Percentiles rank a stretch among this genome's conserved stretches.
Conservation (phyloP, 2,329 filamentous ascomycete genomes). For the Pseudopyricularia javanii region DNA sequence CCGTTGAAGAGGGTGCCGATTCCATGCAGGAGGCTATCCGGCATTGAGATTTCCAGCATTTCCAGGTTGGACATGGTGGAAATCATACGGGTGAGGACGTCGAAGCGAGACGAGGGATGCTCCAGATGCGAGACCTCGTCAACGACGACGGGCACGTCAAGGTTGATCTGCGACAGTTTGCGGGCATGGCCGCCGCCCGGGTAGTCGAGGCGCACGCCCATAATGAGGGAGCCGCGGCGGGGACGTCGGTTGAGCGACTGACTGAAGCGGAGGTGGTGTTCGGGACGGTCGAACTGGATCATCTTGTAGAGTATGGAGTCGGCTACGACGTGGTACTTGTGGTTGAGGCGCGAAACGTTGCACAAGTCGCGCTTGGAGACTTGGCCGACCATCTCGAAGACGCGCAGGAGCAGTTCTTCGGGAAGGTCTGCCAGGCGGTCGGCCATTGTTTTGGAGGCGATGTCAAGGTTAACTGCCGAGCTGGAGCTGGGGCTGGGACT, state of each 20-base stretch:
- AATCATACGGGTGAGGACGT: slow-evolving; percentile 30
- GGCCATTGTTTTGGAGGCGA: not conserved
- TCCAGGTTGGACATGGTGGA: slow-evolving; percentile 37
- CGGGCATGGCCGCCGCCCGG: slow-evolving; percentile 16
- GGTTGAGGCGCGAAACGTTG: slow-evolving; percentile 28
- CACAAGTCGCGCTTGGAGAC: slow-evolving; percentile 25
- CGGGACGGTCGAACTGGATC: slow-evolving; percentile 31
- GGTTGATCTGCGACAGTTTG: slow-evolving; percentile 27
- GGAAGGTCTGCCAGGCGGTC: slow-evolving; percentile 19
- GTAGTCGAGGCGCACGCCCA: slow-evolving; percentile 24
- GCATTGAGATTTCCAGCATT: slow-evolving; percentile 31
- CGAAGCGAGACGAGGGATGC: slow-evolving; percentile 15
- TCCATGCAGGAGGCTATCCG: slow-evolving; percentile 27
- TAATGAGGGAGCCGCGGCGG: slow-evolving; percentile 25
- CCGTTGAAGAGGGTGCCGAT: slow-evolving; percentile 37
- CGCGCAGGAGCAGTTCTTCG: slow-evolving; percentile 24
- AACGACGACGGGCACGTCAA: slow-evolving; percentile 19
- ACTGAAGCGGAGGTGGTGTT: slow-evolving; percentile 34
- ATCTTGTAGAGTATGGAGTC: slow-evolving; percentile 34
- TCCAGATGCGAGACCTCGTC: slow-evolving; percentile 6
- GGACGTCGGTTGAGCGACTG: slow-evolving; percentile 31
- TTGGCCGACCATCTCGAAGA: slow-evolving; percentile 22
- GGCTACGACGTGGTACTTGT: slow-evolving; percentile 27
- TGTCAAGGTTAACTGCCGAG: not conserved
- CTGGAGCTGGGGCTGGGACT: not conserved